phyloP scores from a whole-genome alignment of 805 yeast genomes.

The Wickerhamomyces strasburgensis region DNA sequence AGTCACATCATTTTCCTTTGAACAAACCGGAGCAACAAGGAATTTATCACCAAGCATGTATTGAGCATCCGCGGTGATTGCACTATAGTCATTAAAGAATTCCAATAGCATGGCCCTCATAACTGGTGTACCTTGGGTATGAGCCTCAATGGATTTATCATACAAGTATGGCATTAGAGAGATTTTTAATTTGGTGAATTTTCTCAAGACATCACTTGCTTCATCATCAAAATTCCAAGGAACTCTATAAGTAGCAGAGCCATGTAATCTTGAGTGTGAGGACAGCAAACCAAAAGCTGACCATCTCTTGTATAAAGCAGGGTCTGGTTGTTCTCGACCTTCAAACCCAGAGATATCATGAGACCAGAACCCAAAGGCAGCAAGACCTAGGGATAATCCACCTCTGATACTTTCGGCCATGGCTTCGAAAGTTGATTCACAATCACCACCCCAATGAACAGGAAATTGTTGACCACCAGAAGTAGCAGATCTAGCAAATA shows the following conservation, averaged over 20 bases:
- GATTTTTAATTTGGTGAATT: constrained; percentile 19
- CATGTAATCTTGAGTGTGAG: constrained; percentile 23
- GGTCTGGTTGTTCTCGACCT: constrained; percentile 17
- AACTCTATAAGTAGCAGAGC: constrained; percentile 20
- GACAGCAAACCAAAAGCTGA: constrained; percentile 20
- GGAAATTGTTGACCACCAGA: constrained; percentile 22
- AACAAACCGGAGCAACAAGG: constrained; percentile 18
- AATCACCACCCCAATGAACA: constrained; percentile 25
- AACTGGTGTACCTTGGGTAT: constrained; percentile 15
- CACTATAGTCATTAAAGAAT: constrained; percentile 13
- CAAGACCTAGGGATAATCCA: constrained; percentile 18
- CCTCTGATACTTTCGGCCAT: constrained; percentile 23
- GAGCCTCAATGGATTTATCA: constrained; percentile 18
- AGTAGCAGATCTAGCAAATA: constrained; percentile 23
- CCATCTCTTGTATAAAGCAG: constrained; percentile 22
- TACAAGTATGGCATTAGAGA: constrained; percentile 23
- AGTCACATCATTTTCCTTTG: constrained; percentile 15
- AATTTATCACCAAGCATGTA: constrained; percentile 20
- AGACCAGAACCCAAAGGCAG: constrained; percentile 23
- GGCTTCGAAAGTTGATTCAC: constrained; percentile 22
- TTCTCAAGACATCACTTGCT: constrained; percentile 15
- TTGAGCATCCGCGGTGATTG: constrained; percentile 11
- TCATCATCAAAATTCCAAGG: constrained; percentile 24
- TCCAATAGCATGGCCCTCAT: constrained; percentile 19
- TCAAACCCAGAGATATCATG: constrained; percentile 23